Evolutionary conservation across 2,329 filamentous ascomycete species (phyloP).

Genomic region (Penicillium olsonii): DNA sequence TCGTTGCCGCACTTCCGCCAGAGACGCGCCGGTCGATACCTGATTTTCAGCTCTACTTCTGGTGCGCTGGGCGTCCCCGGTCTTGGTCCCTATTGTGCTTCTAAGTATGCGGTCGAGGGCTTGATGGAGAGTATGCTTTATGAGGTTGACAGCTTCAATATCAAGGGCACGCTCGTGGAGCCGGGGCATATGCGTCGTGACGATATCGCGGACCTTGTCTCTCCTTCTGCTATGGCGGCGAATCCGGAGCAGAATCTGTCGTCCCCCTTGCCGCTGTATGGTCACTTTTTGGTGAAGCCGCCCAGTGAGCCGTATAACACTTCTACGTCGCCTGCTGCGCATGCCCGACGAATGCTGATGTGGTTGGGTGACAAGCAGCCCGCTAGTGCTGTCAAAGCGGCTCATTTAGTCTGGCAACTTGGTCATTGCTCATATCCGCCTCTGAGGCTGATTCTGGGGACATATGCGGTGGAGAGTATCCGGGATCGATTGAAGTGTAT

Average conservation of each 20-base stretch:
- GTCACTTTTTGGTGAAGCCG: slow-evolving; percentile 87
- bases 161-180: slow-evolving; percentile 91
- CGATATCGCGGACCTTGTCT: slow-evolving; percentile 54
- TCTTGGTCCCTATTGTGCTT: slow-evolving; percentile 90
- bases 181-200: slow-evolving; percentile 86
- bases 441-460: slow-evolving; percentile 80
- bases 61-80: slow-evolving; percentile 93
- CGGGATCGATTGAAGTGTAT: slow-evolving; percentile 84
- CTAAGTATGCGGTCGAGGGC: slow-evolving; percentile 95
- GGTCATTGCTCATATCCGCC: slow-evolving; percentile 95
- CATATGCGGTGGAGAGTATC: slow-evolving; percentile 94
- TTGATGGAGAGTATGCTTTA: slow-evolving; percentile 96
- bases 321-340: slow-evolving; percentile 77
- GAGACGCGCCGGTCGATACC: slow-evolving; percentile 74
- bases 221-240: slow-evolving; percentile 26
- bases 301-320: slow-evolving; percentile 79
- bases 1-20: slow-evolving; percentile 84
- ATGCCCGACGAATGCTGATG: slow-evolving; percentile 87
- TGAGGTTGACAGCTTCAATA: slow-evolving; percentile 86
- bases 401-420: slow-evolving; percentile 90
- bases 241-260: slow-evolving; percentile 34
- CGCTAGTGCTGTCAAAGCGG: slow-evolving; percentile 87
- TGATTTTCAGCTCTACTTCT: slow-evolving; percentile 92
- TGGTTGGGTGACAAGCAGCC: slow-evolving; percentile 94
- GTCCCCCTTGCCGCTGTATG: slow-evolving; percentile 73